Evolutionary conservation across 2,329 filamentous ascomycete species (phyloP).

Genomic region (Diaporthe capsici): DNA sequence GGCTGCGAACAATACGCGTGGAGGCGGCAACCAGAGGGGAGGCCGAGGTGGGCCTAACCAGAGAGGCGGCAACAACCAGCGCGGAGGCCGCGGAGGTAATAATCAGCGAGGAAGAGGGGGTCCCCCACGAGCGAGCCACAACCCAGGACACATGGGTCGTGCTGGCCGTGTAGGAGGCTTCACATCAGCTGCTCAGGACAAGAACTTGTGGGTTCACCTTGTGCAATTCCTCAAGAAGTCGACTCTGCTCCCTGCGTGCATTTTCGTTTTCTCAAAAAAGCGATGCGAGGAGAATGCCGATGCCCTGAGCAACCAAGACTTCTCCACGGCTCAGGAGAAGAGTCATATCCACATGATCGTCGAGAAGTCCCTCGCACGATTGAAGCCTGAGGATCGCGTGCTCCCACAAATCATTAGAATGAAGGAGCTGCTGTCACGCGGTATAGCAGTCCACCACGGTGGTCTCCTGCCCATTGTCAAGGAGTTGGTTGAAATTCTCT

Average conservation of each 20-base stretch:
- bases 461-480: conserved; percentile 96
- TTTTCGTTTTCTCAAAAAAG: conserved; percentile 99
- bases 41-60: conserved; percentile 63
- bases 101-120: conserved; percentile 69
- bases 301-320: conserved; percentile 94
- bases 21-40: conserved; percentile 66
- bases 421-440: conserved; percentile 86
- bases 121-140: conserved; percentile 72
- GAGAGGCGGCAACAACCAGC: conserved; percentile 61
- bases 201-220: conserved; percentile 95
- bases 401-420: conserved; percentile 94
- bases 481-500: conserved; percentile 96
- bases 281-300: conserved; percentile 97
- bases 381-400: conserved; percentile 90
- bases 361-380: conserved; percentile 90
- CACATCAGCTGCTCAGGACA: conserved; percentile 92
- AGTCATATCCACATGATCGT: conserved; percentile 98
- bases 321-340: conserved; percentile 93
- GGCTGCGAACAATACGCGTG: conserved; percentile 55
- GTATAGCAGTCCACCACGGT: conserved; percentile 96
- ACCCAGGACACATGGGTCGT: conserved; percentile 88
- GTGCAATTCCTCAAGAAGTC: conserved; percentile 92
- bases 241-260: conserved; percentile 89
- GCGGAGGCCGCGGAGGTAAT: conserved; percentile 65
- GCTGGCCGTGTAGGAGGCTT: conserved; percentile 88